Conservation (phyloP, 176 grass and related monocot genomes). For the Lolium perenne region DNA sequence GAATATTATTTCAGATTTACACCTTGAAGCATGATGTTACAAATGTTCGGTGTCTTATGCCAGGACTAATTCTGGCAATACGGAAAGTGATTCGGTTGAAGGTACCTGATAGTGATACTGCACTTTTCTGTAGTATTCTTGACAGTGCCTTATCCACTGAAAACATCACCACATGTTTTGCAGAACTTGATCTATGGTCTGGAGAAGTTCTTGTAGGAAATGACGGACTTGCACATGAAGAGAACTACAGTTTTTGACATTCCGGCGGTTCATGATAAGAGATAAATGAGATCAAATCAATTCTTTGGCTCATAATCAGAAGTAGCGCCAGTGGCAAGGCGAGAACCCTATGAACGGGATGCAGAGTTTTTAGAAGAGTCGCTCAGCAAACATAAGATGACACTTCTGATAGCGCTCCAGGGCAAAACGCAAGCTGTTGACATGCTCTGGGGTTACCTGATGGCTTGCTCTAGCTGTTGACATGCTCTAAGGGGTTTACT, state of each 20-base stretch:
- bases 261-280: neutral
- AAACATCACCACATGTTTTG: slow-evolving; percentile 2
- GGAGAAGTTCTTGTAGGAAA: slow-evolving; percentile 80
- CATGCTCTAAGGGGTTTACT: no score
- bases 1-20: slow-evolving; percentile 50
- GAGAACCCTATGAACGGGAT: neutral
- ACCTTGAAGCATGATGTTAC: slow-evolving; percentile 77
- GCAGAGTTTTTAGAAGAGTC: slow-evolving; percentile 3
- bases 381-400: neutral
- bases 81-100: slow-evolving; percentile 82
- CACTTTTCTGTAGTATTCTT: neutral
- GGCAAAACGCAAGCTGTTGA: neutral
- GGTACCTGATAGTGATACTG: slow-evolving; percentile 38
- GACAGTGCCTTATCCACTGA: neutral
- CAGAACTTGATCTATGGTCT: slow-evolving; percentile 90
- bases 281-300: neutral
- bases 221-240: neutral
- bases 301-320: neutral
- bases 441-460: neutral
- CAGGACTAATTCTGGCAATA: slow-evolving; percentile 86
- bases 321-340: neutral
- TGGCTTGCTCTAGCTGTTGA: neutral
- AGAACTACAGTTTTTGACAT: neutral
- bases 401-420: neutral
- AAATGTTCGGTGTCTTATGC: slow-evolving; percentile 81